Conservation (phyloP, 306 rosid genomes). For the Begonia fuchsioides region DNA sequence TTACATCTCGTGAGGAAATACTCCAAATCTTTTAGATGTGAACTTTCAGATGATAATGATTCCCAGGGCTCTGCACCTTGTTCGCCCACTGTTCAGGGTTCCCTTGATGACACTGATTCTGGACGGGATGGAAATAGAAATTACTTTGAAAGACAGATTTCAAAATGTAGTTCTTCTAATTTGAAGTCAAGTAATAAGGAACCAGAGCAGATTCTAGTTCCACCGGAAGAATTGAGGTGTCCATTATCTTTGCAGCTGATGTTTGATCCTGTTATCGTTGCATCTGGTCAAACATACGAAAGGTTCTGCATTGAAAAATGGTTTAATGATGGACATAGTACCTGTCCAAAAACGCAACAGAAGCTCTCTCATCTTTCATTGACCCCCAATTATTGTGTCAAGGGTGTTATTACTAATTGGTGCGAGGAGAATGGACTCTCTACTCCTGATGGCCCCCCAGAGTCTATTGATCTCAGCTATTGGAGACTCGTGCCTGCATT, state of each 20-base stretch:
- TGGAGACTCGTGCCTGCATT: constrained; percentile 87
- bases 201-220: constrained; percentile 52
- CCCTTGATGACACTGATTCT: constrained; percentile 27
- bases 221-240: constrained; percentile 96
- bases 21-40: constrained; percentile 85
- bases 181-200: constrained; percentile 40
- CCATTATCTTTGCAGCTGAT: constrained; percentile 93
- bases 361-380: constrained; percentile 63
- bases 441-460: constrained; percentile 81
- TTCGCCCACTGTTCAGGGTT: constrained; percentile 80
- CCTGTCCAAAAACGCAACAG: constrained; percentile 85
- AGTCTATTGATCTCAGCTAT: constrained; percentile 75
- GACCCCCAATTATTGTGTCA: constrained; percentile 93
- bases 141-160: constrained; percentile 64
- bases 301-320: constrained; percentile 89
- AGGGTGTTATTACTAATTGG: constrained; percentile 90
- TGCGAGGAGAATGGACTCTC: constrained; percentile 83
- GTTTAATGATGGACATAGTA: constrained; percentile 74
- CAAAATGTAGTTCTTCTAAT: constrained; percentile 60
- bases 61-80: constrained; percentile 95
- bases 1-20: constrained; percentile 95
- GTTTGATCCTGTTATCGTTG: constrained; percentile 87
- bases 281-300: constrained; percentile 96
- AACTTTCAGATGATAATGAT: constrained; percentile 76
- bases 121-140: constrained; percentile 36